Conservation (phyloP, 768 basidiomycete species). For the Amanita jacksonii region DNA sequence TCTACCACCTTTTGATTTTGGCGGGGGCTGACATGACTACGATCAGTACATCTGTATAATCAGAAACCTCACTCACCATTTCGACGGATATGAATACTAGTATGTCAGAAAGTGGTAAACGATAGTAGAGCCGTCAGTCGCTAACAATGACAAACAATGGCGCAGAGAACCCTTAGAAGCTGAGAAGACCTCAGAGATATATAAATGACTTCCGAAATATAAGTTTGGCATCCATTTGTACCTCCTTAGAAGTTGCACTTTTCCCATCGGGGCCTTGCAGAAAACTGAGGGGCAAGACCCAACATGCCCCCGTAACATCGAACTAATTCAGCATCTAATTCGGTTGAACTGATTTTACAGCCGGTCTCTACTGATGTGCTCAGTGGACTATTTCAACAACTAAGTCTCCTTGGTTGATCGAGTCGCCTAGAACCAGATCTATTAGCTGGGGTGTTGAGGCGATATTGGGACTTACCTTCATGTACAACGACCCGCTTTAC, state of each 20-base stretch:
- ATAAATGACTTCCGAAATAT: no score
- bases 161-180: no score
- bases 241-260: no score
- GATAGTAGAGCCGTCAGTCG: background rate
- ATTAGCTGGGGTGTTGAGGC: background rate
- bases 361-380: no score
- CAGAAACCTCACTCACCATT: constrained; percentile 37
- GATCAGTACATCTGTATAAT: background rate
- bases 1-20: constrained; percentile 96
- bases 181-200: no score
- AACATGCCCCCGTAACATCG: no score
- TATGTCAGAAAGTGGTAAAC: background rate
- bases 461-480: constrained; percentile 45
- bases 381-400: constrained; percentile 82
- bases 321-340: no score
- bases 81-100: constrained; percentile 24
- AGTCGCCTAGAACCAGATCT: constrained; percentile 53
- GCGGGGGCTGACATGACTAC: constrained; percentile 59
- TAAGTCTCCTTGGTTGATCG: constrained; percentile 90
- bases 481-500: constrained; percentile 88
- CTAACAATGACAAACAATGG: constrained; percentile 5
- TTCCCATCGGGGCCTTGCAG: no score
- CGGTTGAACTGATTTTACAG: no score
- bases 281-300: no score
- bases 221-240: no score